Evolutionary conservation across 768 basidiomycete species (phyloP).

Genomic region (Dentipellis fragilis): DNA sequence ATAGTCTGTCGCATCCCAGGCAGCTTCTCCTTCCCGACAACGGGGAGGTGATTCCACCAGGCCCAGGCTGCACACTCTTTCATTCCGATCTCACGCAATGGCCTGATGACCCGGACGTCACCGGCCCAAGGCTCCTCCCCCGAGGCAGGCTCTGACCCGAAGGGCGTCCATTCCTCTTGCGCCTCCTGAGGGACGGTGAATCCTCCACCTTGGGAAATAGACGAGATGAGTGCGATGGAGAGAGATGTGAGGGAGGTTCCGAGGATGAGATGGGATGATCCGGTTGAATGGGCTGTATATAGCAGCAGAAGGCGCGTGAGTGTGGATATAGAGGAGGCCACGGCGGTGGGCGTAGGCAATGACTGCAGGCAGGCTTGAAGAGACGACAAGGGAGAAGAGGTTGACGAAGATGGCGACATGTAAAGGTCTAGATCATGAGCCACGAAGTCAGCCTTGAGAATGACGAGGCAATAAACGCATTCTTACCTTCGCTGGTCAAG

Average conservation of each 20-base stretch:
- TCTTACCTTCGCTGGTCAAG: conserved; percentile 41
- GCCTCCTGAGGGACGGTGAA: conserved; percentile 59
- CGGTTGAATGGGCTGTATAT: conserved; percentile 45
- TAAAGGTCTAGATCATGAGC: conserved; percentile 11
- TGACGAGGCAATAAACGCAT: too few relatives aligned
- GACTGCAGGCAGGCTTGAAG: conserved; percentile 46
- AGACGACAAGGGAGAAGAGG: conserved; percentile 18
- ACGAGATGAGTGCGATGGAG: conserved; percentile 64
- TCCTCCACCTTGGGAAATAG: conserved; percentile 68
- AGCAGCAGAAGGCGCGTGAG: conserved; percentile 62
- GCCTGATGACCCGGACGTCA: conserved; percentile 47
- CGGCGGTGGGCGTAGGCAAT: conserved; percentile 67
- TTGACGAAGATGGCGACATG: conserved; percentile 3
- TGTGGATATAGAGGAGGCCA: conserved; percentile 44
- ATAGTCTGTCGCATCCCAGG: conserved; percentile 49
- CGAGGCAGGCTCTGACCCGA: conserved; percentile 5
- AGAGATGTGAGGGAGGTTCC: conserved; percentile 75
- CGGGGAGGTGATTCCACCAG: conserved; percentile 55
- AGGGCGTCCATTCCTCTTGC: conserved; percentile 58
- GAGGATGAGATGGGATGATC: conserved; percentile 67
- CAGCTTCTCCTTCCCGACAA: conserved; percentile 40
- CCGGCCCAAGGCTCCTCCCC: conserved; percentile 6
- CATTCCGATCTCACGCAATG: conserved; percentile 62
- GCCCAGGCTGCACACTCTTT: conserved; percentile 75
- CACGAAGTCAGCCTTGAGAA: background rate